Percentiles rank a stretch among this genome's conserved stretches.
Conservation (phyloP, 1,284 basidiomycete genomes). For the Malassezia vespertilionis region DNA sequence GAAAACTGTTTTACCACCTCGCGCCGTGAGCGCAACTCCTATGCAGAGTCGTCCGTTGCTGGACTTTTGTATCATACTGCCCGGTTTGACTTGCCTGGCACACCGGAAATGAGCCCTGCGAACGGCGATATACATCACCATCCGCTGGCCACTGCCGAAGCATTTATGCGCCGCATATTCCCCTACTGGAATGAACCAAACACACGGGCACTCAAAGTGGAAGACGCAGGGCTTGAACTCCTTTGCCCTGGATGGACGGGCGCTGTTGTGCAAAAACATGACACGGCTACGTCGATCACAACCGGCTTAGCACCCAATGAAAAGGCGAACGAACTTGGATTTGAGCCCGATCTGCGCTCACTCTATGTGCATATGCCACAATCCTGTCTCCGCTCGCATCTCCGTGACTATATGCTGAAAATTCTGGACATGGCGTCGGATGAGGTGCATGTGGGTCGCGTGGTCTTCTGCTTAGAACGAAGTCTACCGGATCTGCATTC, state of each 20-base stretch:
- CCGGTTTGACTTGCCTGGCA: slow-evolving; percentile 24
- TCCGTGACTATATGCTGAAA: slow-evolving; percentile 32
- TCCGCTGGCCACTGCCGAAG: slow-evolving; percentile 22
- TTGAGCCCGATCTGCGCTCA: slow-evolving; percentile 17
- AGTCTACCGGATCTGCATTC: slow-evolving; percentile 24
- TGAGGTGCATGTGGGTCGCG: slow-evolving; percentile 24
- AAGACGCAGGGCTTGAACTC: slow-evolving; percentile 37
- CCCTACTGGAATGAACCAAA: slow-evolving; percentile 19
- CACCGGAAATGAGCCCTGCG: slow-evolving; percentile 36
- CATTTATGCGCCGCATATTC: slow-evolving; percentile 30
- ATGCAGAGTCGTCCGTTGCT: neutral
- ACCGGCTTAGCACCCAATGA: no score
- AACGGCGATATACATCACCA: slow-evolving; percentile 28
- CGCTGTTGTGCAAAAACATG: slow-evolving; percentile 21
- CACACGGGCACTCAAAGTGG: slow-evolving; percentile 11
- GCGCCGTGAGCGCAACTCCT: neutral
- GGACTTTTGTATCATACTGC: slow-evolving; percentile 3
- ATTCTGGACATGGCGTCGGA: slow-evolving; percentile 37
- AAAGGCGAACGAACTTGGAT: neutral
- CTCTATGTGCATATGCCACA: slow-evolving; percentile 38
- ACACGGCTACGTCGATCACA: slow-evolving; percentile 6
- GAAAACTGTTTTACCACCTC: neutral
- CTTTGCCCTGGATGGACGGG: slow-evolving; percentile 35
- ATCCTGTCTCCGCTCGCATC: slow-evolving; percentile 19
- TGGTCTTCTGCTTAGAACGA: slow-evolving; percentile 30